Evolutionary conservation across 257 asterid genomes (phyloP).

Genomic region (Przewalskia tangutica): DNA sequence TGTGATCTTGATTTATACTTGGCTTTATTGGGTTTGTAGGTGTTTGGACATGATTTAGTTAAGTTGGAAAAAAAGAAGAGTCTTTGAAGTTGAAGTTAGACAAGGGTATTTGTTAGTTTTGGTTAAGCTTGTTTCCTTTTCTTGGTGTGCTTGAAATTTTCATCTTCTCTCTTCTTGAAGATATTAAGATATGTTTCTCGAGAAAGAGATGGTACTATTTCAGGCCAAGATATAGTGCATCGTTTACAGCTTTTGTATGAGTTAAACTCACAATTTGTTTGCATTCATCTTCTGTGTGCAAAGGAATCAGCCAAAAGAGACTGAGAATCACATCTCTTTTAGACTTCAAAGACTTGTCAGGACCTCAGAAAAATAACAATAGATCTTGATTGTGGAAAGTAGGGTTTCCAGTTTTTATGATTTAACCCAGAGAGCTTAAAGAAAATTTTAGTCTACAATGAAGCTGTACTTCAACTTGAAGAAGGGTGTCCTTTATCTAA

Average conservation of each 20-base stretch:
- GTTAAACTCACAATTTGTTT: background rate
- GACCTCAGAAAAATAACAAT: background rate
- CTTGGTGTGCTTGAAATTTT: background rate
- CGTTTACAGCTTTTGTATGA: background rate
- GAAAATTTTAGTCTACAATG: background rate
- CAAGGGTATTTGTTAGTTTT: background rate
- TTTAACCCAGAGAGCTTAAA: background rate
- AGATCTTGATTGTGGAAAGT: background rate
- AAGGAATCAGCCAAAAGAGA: background rate
- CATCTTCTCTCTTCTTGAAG: background rate
- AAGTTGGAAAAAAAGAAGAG: background rate
- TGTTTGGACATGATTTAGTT: background rate
- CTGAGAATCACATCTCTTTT: background rate
- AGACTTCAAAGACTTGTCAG: background rate
- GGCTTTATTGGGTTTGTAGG: background rate
- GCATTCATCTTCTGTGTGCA: background rate
- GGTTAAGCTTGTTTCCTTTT: background rate
- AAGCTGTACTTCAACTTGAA: background rate
- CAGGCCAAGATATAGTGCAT: background rate
- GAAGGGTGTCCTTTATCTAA: background rate
- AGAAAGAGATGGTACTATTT: background rate
- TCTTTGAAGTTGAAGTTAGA: background rate
- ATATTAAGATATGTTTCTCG: background rate
- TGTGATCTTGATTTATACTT: background rate
- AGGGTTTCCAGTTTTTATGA: conserved; percentile 3